These are phyloP conservation scores for Dryas alaskensis DNA, from an alignment of 306 rosid genomes.

Conservation along the genomic window DNA sequence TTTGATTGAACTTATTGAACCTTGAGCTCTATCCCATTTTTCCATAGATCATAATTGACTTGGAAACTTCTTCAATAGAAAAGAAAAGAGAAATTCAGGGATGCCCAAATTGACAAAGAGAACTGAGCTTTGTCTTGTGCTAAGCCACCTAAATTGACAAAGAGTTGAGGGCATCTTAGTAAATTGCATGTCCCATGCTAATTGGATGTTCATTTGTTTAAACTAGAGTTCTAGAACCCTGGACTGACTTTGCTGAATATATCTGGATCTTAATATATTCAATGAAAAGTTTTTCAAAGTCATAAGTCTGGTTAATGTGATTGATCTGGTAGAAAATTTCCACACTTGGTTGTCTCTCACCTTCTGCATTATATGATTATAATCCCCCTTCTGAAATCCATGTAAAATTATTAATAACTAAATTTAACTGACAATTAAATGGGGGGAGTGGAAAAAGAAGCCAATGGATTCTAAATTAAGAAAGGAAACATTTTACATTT, in stretches of 20 bases:
- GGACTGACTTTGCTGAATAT: neutral
- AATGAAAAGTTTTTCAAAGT: constrained; percentile 43
- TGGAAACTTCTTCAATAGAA: neutral
- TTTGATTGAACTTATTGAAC: too few relatives aligned
- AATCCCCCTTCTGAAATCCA: constrained; percentile 37
- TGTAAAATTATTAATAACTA: neutral
- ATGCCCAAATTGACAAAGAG: neutral
- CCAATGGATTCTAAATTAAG: too few relatives aligned
- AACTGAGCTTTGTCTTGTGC: neutral
- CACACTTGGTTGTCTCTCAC: constrained; percentile 62
- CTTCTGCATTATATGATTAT: constrained; percentile 40
- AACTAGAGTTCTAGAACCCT: neutral
- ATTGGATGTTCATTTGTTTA: neutral
- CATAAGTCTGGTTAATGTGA: constrained; percentile 60
- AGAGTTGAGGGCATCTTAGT: neutral
- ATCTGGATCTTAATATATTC: too few relatives aligned
- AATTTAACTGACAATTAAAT: neutral
- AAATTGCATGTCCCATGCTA: neutral
- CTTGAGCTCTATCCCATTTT: too few relatives aligned
- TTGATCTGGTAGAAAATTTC: constrained; percentile 62
- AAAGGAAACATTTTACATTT: too few relatives aligned
- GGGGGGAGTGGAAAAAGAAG: neutral
- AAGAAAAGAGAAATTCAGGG: neutral
- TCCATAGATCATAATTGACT: neutral
- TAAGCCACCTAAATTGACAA: constrained; percentile 5